Evolutionary conservation across 2,329 filamentous ascomycete genomes (phyloP).

Genomic region (Fusarium sp.): DNA sequence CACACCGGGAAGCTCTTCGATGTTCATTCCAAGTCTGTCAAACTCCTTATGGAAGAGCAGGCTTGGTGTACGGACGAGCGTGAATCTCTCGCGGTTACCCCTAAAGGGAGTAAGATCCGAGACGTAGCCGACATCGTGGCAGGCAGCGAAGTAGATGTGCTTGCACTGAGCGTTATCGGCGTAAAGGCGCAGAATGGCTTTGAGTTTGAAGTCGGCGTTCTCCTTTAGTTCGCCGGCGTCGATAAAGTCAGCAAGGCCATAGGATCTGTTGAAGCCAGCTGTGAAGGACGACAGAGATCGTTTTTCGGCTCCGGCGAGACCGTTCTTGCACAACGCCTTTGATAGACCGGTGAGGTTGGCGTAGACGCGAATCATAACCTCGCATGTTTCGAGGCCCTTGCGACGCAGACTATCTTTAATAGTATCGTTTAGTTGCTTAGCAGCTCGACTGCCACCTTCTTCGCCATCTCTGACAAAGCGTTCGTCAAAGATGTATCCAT

Average conservation of each 20-base stretch:
- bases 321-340: slow-evolving; percentile 60
- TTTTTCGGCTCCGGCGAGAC: slow-evolving; percentile 66
- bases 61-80: slow-evolving; percentile 63
- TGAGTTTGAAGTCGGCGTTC: slow-evolving; percentile 71
- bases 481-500: slow-evolving; percentile 69
- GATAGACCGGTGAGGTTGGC: slow-evolving; percentile 68
- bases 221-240: slow-evolving; percentile 73
- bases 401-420: slow-evolving; percentile 63
- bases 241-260: slow-evolving; percentile 71
- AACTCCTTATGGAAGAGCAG: slow-evolving; percentile 67
- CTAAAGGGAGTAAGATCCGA: slow-evolving; percentile 67
- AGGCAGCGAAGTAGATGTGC: slow-evolving; percentile 74
- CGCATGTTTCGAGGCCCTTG: slow-evolving; percentile 63
- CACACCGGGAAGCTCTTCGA: slow-evolving; percentile 65
- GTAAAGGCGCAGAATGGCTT: slow-evolving; percentile 63
- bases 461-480: slow-evolving; percentile 61
- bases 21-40: slow-evolving; percentile 61
- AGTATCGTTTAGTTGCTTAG: slow-evolving; percentile 65
- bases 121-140: slow-evolving; percentile 67
- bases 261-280: slow-evolving; percentile 68
- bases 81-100: slow-evolving; percentile 64
- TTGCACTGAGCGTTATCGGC: slow-evolving; percentile 71
- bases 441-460: slow-evolving; percentile 69
- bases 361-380: slow-evolving; percentile 68
- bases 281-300: slow-evolving; percentile 68